Evolutionary conservation across 2,329 filamentous ascomycete genomes (phyloP).

Genomic region (Whalleya microplaca): DNA sequence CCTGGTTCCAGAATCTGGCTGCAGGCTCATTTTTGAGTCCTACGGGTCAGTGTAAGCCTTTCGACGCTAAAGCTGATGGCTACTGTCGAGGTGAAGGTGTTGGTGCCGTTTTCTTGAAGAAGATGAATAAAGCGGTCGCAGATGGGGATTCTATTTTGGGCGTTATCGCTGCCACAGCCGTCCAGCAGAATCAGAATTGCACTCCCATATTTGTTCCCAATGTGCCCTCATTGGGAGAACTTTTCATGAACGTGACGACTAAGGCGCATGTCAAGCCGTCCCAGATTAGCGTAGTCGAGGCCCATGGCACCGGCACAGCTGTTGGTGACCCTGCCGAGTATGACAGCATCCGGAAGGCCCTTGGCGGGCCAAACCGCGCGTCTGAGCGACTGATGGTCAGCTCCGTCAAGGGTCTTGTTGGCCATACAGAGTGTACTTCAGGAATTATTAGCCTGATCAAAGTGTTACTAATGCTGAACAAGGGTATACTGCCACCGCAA

Average conservation of each 20-base stretch:
- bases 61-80: conserved; percentile 50
- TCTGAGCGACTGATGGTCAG: conserved; percentile 26
- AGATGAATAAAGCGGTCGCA: conserved; percentile 47
- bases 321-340: conserved; percentile 42
- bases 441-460: conserved; percentile 39
- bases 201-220: conserved; percentile 48
- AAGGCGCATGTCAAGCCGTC: conserved; percentile 28
- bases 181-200: conserved; percentile 47
- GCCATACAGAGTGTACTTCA: conserved; percentile 39
- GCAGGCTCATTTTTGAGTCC: conserved; percentile 35
- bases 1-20: conserved; percentile 32
- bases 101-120: conserved; percentile 52
- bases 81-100: conserved; percentile 58
- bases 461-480: conserved; percentile 36
- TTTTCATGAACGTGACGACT: conserved; percentile 38
- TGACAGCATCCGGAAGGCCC: conserved; percentile 32
- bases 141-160: conserved; percentile 51
- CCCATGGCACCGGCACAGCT: conserved; percentile 49
- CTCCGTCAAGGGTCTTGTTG: conserved; percentile 41
- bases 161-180: conserved; percentile 42
- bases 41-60: conserved; percentile 37
- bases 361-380: conserved; percentile 33
- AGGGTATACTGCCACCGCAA: conserved; percentile 37
- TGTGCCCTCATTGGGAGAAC: conserved; percentile 32
- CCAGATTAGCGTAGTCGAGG: conserved; percentile 39